A percentile compares a stretch with the other conserved stretches of the same genome.
phyloP scores from a whole-genome alignment of 257 asterid genomes.

The Catharanthus roseus region DNA sequence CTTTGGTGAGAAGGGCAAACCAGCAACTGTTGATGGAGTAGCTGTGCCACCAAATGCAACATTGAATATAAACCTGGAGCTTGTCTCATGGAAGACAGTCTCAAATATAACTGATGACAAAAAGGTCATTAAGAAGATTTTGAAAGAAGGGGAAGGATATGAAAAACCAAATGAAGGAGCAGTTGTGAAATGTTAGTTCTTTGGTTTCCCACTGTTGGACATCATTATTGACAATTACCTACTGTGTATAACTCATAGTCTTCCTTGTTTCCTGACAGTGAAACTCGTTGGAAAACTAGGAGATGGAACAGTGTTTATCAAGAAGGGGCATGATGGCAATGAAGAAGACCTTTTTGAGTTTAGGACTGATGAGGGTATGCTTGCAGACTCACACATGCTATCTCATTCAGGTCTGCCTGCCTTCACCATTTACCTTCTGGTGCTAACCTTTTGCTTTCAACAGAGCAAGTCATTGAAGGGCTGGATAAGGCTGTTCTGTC shows the following conservation, averaged over 20 bases:
- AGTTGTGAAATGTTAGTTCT: constrained; percentile 32
- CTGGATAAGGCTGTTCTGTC: constrained; percentile 31
- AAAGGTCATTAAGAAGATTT: constrained; percentile 42
- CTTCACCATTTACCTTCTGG: too few species aligned
- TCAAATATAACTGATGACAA: constrained; percentile 40
- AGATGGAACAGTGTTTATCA: constrained; percentile 46
- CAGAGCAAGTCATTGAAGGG: constrained; percentile 38
- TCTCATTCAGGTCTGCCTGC: neutral
- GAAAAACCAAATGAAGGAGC: constrained; percentile 55
- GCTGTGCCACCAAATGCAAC: constrained; percentile 51
- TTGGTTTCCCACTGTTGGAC: neutral
- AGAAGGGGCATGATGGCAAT: constrained; percentile 34
- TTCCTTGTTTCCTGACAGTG: constrained; percentile 25
- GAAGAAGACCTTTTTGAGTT: constrained; percentile 43
- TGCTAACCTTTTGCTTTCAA: neutral
- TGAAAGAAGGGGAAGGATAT: constrained; percentile 53
- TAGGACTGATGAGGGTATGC: constrained; percentile 46
- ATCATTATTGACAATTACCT: neutral
- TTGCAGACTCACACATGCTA: neutral
- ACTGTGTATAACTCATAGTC: neutral
- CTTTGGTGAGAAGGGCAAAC: constrained; percentile 54
- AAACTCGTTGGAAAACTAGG: constrained; percentile 45
- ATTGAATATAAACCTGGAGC: constrained; percentile 34
- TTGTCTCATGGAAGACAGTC: constrained; percentile 50
- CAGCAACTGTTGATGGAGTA: constrained; percentile 34